phyloP scores from a whole-genome alignment of 2,329 filamentous ascomycete species.

The Colletotrichum liaoningense region DNA sequence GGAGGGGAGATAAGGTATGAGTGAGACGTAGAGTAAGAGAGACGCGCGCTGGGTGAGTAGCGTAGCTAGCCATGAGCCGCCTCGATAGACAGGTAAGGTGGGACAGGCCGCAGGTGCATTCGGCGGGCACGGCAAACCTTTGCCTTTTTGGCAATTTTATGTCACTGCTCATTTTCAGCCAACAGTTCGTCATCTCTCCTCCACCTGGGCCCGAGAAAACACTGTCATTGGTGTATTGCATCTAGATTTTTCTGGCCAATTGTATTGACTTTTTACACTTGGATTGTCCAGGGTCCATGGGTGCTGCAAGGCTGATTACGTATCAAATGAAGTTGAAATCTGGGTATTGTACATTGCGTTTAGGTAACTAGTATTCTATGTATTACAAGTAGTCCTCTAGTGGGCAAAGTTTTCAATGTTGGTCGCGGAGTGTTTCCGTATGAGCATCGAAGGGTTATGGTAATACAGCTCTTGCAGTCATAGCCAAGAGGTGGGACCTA shows the following conservation, averaged over 20 bases:
- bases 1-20: not conserved
- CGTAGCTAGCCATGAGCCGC: not conserved
- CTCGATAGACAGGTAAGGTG: not conserved
- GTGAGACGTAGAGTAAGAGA: no score
- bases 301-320: slow-evolving; percentile 27
- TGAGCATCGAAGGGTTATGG: not conserved
- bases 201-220: slow-evolving; percentile 31
- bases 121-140: slow-evolving; percentile 14
- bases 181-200: slow-evolving; percentile 37
- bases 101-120: not conserved
- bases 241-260: slow-evolving; percentile 27
- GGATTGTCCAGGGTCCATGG: not conserved
- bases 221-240: slow-evolving; percentile 25
- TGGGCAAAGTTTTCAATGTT: not conserved
- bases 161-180: slow-evolving; percentile 32
- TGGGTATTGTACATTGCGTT: slow-evolving; percentile 4
- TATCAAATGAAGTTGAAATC: not conserved
- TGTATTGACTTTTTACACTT: not conserved
- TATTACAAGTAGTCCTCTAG: not conserved
- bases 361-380: not conserved
- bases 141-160: slow-evolving; percentile 28
- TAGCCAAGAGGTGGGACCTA: not conserved
- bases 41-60: not conserved
- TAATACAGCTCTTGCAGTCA: not conserved
- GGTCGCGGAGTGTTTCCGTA: not conserved